These are phyloP conservation scores for Coniella vitis DNA, from an alignment of 2,329 filamentous ascomycete genomes.

Conservation along the genomic window DNA sequence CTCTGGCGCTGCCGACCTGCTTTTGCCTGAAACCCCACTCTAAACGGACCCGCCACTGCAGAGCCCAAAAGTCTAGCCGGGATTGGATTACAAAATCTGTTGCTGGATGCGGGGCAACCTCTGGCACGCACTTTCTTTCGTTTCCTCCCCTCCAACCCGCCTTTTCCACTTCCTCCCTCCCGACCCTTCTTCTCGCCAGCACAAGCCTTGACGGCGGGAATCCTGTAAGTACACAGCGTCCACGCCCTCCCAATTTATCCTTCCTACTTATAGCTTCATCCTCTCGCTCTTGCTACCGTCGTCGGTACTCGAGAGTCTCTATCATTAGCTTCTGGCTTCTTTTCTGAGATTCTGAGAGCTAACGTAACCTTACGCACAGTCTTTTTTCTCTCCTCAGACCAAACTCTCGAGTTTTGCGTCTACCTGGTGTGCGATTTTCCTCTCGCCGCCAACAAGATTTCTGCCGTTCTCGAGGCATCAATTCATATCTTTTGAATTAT, in stretches of 20 bases:
- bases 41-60: conserved; percentile 11
- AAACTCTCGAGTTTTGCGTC: conserved; percentile 12
- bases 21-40: neutral
- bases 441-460: conserved; percentile 9
- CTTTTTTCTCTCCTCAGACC: conserved; percentile 12
- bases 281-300: neutral
- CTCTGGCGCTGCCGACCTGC: neutral
- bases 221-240: conserved; percentile 11
- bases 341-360: conserved; percentile 1
- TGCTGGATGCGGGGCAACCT: conserved; percentile 2
- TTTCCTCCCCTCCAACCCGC: conserved; percentile 5
- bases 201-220: conserved; percentile 17
- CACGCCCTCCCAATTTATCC: neutral
- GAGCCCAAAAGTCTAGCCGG: conserved; percentile 8
- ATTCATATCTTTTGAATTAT: conserved; percentile 14
- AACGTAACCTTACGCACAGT: conserved; percentile 13
- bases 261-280: neutral
- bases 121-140: conserved; percentile 9
- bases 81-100: conserved; percentile 14
- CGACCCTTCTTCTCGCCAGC: conserved; percentile 11
- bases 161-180: conserved; percentile 15
- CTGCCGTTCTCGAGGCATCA: conserved; percentile 17
- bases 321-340: neutral
- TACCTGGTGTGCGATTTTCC: conserved; percentile 13
- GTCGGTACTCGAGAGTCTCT: neutral